phyloP scores from a whole-genome alignment of 306 rosid species.

The Mimosa bimucronata region DNA sequence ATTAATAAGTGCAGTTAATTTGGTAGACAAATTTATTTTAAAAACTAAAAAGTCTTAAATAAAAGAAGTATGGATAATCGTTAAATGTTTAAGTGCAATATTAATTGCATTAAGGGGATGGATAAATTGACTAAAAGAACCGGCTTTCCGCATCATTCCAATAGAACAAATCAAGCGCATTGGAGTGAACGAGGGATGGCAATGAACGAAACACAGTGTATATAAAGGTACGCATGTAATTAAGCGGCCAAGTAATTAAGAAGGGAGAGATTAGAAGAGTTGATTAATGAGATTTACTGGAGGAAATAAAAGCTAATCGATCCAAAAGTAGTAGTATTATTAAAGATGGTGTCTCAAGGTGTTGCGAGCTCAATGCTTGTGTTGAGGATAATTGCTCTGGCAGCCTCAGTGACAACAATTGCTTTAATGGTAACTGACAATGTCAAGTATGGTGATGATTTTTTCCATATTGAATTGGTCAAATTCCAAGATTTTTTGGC shows the following conservation, averaged over 20 bases:
- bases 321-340: background rate
- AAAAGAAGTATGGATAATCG: background rate
- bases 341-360: conserved; percentile 42
- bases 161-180: conserved; percentile 35
- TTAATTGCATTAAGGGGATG: background rate
- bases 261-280: background rate
- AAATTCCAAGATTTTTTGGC: conserved; percentile 44
- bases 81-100: background rate
- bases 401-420: conserved; percentile 41
- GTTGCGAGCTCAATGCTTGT: conserved; percentile 44
- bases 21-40: too few species aligned
- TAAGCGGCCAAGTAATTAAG: background rate
- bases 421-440: conserved; percentile 39
- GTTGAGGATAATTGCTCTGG: conserved; percentile 52
- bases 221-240: background rate
- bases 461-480: background rate
- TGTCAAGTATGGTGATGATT: background rate
- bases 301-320: background rate
- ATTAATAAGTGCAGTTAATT: too few species aligned
- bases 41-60: too few species aligned
- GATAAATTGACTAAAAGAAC: background rate
- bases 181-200: conserved; percentile 40
- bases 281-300: background rate
- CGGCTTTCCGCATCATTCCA: background rate
- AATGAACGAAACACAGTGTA: background rate